Base-by-base conservation (phyloP, 2,329 filamentous ascomycete species). In the Cucurbitaria berberidis region DNA sequence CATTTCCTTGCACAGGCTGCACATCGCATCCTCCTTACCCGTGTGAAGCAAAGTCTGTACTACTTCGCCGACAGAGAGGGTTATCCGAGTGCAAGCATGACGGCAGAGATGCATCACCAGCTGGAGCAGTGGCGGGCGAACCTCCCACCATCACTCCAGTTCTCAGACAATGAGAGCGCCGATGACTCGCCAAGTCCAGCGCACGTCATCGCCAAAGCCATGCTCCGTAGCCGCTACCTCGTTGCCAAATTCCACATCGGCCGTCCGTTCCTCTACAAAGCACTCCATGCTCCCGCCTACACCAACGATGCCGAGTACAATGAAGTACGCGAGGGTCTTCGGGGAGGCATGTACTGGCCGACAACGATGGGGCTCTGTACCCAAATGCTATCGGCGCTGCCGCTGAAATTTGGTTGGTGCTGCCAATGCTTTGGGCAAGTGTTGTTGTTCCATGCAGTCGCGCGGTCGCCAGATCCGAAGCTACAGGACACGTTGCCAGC, bases 1-100 rank as follows among this genome's bases (percentile, higher is more conserved):
- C 82, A 84, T 57, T 84, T 84, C 55, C 77, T 84, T 5, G 81
- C 81, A 22, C 82, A 84, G 60, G 81, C 82, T 30, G 81, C 82
- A 6, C 81, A 84, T 62, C 78, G 82, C 40, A 83, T 83, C 52
- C 81, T 84, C 47, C 74, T 84, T 8, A 84, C 80, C 1, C 78
- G 82, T 6, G 78, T 83, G 24, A 78, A 80, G 46, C 78, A 82
- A 56, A 81, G 75, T 42, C 67, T 82, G 29, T 82, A 81, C 61
- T 78, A 77, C 43, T 81, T 81, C 63, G 79, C 77, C 66, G 57
- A 70, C 51, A 80, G 67, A 34, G 69, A 72, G 22, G 60, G 60
- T 2, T 67, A 66, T 59, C 81, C 81, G 3, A 77, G 78, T 6
- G 76, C 79, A 13, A 76, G 76, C 7, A 72, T 84, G 45, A 81